Conservation (phyloP, 2,329 filamentous ascomycete genomes). For the Pseudogymnoascus sp. region DNA sequence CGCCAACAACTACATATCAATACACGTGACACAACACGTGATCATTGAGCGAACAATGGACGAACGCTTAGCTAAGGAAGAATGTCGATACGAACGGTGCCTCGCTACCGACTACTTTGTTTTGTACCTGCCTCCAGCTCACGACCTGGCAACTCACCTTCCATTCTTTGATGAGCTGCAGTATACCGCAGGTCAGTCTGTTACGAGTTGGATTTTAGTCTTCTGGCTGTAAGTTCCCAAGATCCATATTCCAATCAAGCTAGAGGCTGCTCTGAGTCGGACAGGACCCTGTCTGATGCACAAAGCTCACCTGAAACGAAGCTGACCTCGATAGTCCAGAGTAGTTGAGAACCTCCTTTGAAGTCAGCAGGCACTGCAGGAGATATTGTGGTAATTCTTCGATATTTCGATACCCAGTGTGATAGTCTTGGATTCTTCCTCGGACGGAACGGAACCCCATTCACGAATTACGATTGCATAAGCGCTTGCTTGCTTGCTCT, state of each 20-base stretch:
- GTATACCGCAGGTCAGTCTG: background rate
- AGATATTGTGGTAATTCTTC: conserved; percentile 35
- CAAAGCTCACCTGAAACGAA: conserved; percentile 1
- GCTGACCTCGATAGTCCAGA: conserved; percentile 18
- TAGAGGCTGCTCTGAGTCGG: background rate
- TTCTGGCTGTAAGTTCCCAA: conserved; percentile 1
- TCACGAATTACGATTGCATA: conserved; percentile 8
- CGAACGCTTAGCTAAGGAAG: conserved; percentile 5
- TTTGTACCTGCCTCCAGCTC: conserved; percentile 4
- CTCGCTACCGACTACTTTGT: conserved; percentile 3
- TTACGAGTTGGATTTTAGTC: conserved; percentile 5
- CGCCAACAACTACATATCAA: background rate
- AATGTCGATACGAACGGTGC: conserved; percentile 6
- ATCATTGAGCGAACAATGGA: background rate
- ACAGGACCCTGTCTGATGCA: background rate
- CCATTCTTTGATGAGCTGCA: conserved; percentile 8
- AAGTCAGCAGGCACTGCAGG: conserved; percentile 82
- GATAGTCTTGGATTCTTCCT: conserved; percentile 31
- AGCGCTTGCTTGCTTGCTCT: conserved; percentile 2
- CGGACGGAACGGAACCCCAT: background rate
- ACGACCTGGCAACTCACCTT: conserved; percentile 8
- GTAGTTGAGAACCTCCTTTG: conserved; percentile 51
- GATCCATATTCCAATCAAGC: background rate
- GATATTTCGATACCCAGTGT: conserved; percentile 8
- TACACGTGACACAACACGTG: background rate